phyloP scores from a whole-genome alignment of 805 yeast species.

The Babjeviella inositovora region DNA sequence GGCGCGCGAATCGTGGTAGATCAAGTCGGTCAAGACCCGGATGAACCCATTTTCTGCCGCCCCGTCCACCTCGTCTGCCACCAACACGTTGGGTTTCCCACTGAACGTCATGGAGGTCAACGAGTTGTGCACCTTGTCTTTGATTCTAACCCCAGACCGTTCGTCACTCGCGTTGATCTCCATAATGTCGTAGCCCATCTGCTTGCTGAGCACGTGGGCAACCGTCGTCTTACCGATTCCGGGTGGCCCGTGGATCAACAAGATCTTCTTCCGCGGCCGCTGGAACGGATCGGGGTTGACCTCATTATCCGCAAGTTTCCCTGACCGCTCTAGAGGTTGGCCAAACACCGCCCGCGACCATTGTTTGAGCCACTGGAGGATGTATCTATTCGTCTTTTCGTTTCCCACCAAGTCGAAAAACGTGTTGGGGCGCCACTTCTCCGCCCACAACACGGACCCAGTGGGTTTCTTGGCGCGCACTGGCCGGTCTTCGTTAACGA shows the following conservation, averaged over 20 bases:
- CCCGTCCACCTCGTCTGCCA: conserved; percentile 87
- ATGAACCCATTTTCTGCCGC: conserved; percentile 52
- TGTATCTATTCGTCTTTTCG: conserved; percentile 41
- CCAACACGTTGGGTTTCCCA: conserved; percentile 64
- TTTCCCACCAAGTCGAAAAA: conserved; percentile 58
- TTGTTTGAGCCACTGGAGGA: conserved; percentile 46
- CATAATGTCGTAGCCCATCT: conserved; percentile 62
- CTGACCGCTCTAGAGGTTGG: conserved; percentile 12
- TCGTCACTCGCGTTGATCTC: conserved; percentile 85
- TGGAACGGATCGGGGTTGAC: conserved; percentile 26
- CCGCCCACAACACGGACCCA: conserved; percentile 38
- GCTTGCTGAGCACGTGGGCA: conserved; percentile 71
- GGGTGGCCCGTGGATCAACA: conserved; percentile 81
- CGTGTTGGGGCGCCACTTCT: conserved; percentile 50
- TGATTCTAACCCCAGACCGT: conserved; percentile 40
- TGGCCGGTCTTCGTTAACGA: no score
- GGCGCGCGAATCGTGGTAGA: conserved; percentile 41
- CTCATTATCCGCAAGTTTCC: conserved; percentile 2
- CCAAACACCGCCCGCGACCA: conserved; percentile 51
- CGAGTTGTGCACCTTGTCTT: conserved; percentile 42
- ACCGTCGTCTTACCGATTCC: conserved; percentile 90
- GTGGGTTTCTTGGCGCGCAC: no score
- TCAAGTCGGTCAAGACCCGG: conserved; percentile 36
- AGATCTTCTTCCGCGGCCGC: conserved; percentile 45
- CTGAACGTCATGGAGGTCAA: conserved; percentile 48